Evolutionary conservation across 768 basidiomycete genomes (phyloP).

Genomic region (Brasilioporus rufonigricans): DNA sequence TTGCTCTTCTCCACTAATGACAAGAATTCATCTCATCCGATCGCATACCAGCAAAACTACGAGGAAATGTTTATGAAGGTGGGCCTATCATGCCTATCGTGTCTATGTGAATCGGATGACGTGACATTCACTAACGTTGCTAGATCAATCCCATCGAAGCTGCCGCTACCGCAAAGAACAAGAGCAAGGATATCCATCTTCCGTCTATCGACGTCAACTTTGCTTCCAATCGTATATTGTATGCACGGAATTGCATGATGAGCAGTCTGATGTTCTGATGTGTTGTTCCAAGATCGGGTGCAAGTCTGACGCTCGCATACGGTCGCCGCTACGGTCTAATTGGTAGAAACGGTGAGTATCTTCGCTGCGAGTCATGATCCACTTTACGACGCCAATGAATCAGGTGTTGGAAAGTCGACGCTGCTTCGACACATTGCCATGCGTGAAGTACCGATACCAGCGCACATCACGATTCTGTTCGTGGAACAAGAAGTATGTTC

Average conservation of each 20-base stretch:
- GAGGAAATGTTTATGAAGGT: slow-evolving; percentile 99
- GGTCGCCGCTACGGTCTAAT: slow-evolving; percentile 91
- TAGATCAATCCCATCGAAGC: slow-evolving; percentile 93
- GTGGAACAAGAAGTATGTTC: slow-evolving; percentile 90
- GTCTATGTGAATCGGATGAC: neutral
- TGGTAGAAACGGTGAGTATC: slow-evolving; percentile 69
- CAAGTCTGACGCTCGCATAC: slow-evolving; percentile 82
- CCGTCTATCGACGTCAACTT: slow-evolving; percentile 96
- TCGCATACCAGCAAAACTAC: slow-evolving; percentile 76
- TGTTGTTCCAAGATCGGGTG: slow-evolving; percentile 59
- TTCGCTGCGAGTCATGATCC: neutral
- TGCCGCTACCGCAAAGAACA: slow-evolving; percentile 75
- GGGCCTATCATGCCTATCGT: neutral
- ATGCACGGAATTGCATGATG: slow-evolving; percentile 13
- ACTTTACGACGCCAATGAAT: neutral
- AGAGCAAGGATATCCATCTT: slow-evolving; percentile 96
- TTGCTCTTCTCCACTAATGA: neutral
- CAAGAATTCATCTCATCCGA: neutral
- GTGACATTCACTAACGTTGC: neutral
- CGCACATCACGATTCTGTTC: slow-evolving; percentile 95
- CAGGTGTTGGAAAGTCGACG: slow-evolving; percentile 95
- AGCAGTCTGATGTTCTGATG: slow-evolving; percentile 3
- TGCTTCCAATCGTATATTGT: slow-evolving; percentile 92
- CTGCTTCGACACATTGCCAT: slow-evolving; percentile 91
- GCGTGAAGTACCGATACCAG: slow-evolving; percentile 90